Evolutionary conservation across 371 early-diverging fungal genomes (phyloP).

Genomic region (Mortierella sp.): DNA sequence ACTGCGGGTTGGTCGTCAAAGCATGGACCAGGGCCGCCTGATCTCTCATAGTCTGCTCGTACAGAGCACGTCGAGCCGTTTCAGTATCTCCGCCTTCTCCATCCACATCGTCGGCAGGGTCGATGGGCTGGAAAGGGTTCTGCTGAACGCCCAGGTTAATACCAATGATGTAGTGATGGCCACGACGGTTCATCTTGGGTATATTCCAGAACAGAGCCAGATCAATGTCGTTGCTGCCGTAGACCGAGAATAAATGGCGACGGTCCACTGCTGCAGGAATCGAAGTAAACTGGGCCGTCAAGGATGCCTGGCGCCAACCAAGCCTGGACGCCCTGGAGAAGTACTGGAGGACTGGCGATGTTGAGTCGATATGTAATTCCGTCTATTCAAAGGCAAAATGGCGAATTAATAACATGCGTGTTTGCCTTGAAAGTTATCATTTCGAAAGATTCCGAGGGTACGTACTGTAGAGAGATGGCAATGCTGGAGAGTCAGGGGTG

Average conservation of each 20-base stretch:
- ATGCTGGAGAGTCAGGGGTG: slow-evolving; percentile 58
- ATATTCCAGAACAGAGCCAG: slow-evolving; percentile 89
- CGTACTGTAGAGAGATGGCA: slow-evolving; percentile 53
- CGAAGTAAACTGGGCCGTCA: slow-evolving; percentile 75
- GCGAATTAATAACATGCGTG: not conserved
- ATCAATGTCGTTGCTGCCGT: slow-evolving; percentile 88
- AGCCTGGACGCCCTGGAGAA: slow-evolving; percentile 80
- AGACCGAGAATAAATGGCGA: slow-evolving; percentile 78
- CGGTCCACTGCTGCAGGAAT: slow-evolving; percentile 65
- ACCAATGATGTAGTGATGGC: slow-evolving; percentile 93
- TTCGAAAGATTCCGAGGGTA: not conserved
- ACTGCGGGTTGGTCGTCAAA: slow-evolving; percentile 67
- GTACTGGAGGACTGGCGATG: slow-evolving; percentile 68
- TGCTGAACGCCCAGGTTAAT: slow-evolving; percentile 87
- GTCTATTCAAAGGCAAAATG: slow-evolving; percentile 38
- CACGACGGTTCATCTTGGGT: slow-evolving; percentile 67
- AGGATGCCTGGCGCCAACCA: slow-evolving; percentile 75
- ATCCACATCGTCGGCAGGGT: slow-evolving; percentile 33
- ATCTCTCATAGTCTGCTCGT: slow-evolving; percentile 78
- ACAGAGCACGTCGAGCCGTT: slow-evolving; percentile 68
- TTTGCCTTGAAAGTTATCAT: not conserved
- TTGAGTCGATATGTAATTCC: slow-evolving; percentile 61
- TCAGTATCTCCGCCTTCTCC: slow-evolving; percentile 53
- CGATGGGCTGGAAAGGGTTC: slow-evolving; percentile 71
- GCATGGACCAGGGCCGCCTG: slow-evolving; percentile 72